Conservation (phyloP, 169 alveolate species). For the Eimeria falciformis region DNA sequence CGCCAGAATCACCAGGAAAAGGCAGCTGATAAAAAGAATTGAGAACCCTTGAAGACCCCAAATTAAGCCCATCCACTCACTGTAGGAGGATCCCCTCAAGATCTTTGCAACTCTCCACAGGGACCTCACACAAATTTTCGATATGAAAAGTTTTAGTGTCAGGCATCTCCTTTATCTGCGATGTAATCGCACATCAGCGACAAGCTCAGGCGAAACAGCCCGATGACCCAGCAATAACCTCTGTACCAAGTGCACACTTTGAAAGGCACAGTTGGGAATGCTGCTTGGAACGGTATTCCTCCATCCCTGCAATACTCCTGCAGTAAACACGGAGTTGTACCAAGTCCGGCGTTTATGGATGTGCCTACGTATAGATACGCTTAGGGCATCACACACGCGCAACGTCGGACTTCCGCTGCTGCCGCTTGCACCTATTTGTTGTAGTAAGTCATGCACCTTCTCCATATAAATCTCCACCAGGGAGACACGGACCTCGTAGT, state of each 20-base stretch:
- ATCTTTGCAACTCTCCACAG: slow-evolving; percentile 49
- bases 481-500: slow-evolving; percentile 61
- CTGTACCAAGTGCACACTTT: too few species aligned
- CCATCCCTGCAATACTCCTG: too few species aligned
- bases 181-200: neutral
- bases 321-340: too few species aligned
- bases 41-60: too few species aligned
- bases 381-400: slow-evolving; percentile 62
- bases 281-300: too few species aligned
- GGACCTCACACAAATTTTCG: slow-evolving; percentile 66
- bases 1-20: too few species aligned
- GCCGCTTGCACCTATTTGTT: slow-evolving; percentile 4
- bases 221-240: neutral
- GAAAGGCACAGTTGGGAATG: too few species aligned
- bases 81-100: slow-evolving; percentile 48
- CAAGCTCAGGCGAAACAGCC: neutral
- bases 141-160: slow-evolving; percentile 53
- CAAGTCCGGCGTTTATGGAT: too few species aligned
- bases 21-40: too few species aligned
- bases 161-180: slow-evolving; percentile 59
- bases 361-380: too few species aligned
- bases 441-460: slow-evolving; percentile 51
- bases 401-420: slow-evolving; percentile 25
- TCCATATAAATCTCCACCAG: slow-evolving; percentile 66
- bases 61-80: neutral